Conservation (phyloP, 164 flowering plant species). For the Taxillus chinensis region DNA sequence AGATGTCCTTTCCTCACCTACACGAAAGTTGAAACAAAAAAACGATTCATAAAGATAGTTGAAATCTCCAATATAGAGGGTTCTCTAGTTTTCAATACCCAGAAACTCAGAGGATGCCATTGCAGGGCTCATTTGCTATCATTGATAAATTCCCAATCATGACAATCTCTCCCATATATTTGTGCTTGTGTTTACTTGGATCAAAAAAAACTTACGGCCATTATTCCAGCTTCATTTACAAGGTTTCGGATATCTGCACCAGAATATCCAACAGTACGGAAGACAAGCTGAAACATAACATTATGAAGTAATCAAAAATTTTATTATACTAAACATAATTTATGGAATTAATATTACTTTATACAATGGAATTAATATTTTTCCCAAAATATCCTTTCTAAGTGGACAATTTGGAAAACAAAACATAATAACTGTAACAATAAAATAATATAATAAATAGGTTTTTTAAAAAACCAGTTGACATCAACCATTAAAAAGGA, state of each 20-base stretch:
- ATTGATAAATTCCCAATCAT: neutral
- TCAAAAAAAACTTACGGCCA: conserved; percentile 70
- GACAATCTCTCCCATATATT: neutral
- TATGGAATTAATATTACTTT: no score
- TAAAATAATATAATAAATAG: no score
- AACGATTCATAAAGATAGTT: neutral
- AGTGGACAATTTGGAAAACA: no score
- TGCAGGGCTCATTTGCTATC: no score
- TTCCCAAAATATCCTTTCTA: no score
- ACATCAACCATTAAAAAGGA: no score
- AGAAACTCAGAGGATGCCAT: neutral
- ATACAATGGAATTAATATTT: no score
- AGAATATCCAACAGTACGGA: conserved; percentile 96
- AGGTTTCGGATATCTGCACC: conserved; percentile 97
- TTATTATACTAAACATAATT: no score
- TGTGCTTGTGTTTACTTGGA: neutral
- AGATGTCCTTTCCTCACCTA: conserved; percentile 93
- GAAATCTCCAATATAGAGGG: neutral
- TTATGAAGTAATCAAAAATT: no score
- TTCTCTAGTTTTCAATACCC: neutral
- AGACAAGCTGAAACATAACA: conserved; percentile 62
- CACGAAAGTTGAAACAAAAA: neutral
- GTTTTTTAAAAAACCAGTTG: no score
- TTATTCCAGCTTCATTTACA: conserved; percentile 92
- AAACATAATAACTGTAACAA: no score